Evolutionary conservation across 2,329 filamentous ascomycete genomes (phyloP).

Genomic region (Trichoderma asperellum): DNA sequence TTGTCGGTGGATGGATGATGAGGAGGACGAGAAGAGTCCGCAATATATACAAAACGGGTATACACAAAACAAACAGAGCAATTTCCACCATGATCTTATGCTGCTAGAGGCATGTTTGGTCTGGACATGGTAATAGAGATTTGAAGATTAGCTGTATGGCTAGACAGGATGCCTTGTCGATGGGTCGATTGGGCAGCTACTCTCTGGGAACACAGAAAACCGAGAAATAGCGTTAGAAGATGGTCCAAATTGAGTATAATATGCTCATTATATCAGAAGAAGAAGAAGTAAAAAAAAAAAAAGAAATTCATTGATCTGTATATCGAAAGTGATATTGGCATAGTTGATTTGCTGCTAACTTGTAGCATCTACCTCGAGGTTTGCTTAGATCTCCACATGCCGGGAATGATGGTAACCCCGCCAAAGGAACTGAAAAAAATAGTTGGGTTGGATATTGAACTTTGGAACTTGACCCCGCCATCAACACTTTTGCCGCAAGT

Average conservation of each 20-base stretch:
- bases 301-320: neutral
- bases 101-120: conserved; percentile 20
- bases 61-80: conserved; percentile 12
- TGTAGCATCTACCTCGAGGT: neutral
- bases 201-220: conserved; percentile 6
- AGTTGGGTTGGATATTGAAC: neutral
- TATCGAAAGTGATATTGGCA: neutral
- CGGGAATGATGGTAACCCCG: neutral
- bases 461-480: conserved; percentile 20
- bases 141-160: neutral
- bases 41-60: conserved; percentile 12
- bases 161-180: neutral
- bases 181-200: neutral
- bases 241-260: conserved; percentile 14
- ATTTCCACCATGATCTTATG: conserved; percentile 17
- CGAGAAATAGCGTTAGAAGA: neutral
- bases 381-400: neutral
- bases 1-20: conserved; percentile 3
- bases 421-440: conserved; percentile 6
- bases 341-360: neutral
- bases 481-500: neutral
- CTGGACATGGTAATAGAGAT: conserved; percentile 5
- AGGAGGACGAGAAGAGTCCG: neutral
- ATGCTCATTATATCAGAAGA: conserved; percentile 8
- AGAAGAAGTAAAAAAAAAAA: neutral